Percentiles rank a stretch among this genome's conserved stretches.
Evolutionary conservation across 495 filamentous ascomycete species (phyloP).

Genomic region (Chaetomium cochliodes): DNA sequence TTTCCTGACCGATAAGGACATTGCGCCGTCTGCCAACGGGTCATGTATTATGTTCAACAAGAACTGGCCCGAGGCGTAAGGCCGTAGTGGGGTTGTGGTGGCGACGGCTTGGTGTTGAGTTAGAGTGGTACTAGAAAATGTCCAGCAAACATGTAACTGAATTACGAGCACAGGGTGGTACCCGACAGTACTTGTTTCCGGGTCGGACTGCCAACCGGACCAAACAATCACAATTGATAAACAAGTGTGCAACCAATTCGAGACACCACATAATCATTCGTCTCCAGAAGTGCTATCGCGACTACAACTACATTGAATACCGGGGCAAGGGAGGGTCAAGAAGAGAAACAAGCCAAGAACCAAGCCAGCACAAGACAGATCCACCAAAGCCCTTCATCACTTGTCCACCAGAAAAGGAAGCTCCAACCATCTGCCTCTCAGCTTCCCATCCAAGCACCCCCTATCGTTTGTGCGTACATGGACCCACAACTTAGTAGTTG

Average conservation of each 20-base stretch:
- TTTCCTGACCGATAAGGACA: conserved; percentile 41
- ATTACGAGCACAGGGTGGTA: neutral
- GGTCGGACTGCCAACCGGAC: neutral
- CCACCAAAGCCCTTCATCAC: too few relatives aligned
- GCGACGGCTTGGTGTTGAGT: neutral
- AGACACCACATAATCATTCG: neutral
- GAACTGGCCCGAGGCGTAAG: conserved; percentile 42
- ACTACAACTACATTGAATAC: neutral
- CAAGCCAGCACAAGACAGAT: too few relatives aligned
- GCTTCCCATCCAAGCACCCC: too few relatives aligned
- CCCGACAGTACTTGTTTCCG: neutral
- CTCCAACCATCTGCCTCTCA: too few relatives aligned
- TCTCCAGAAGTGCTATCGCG: neutral
- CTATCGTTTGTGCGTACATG: too few relatives aligned
- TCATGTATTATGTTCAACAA: conserved; percentile 40
- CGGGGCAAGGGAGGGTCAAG: conserved; percentile 13
- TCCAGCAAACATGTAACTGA: too few relatives aligned
- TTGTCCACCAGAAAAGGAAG: too few relatives aligned
- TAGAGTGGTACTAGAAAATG: neutral
- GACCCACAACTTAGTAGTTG: too few relatives aligned
- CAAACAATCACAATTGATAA: neutral
- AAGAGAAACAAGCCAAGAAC: conserved; percentile 9
- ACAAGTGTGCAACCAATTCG: neutral
- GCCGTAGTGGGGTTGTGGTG: neutral
- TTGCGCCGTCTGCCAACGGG: conserved; percentile 40